Base-by-base conservation (phyloP, 768 basidiomycete species). In the Lanmaoa rubissima region DNA sequence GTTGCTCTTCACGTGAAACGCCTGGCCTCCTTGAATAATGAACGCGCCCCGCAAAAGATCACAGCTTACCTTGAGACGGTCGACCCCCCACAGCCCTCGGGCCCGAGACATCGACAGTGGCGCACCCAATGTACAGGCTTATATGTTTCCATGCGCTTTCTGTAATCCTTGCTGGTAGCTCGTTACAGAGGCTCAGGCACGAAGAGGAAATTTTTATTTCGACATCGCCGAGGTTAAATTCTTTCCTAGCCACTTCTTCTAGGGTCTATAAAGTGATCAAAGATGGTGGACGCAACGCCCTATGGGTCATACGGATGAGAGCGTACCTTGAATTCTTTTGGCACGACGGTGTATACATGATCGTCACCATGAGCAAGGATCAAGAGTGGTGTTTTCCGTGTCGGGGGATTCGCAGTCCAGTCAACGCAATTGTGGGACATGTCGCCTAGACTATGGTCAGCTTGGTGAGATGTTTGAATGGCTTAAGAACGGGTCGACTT, bases 381-480 rank as follows among this genome's bases (percentile, higher is more conserved):
- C 17, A 71, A 16, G 31, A 67, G 39, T 0, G 65, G 64, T 7
- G 36, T 34, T 38, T 64, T 70, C 0, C 68, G 60, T 0, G 43
- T 38, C n/a, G 69, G 69, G 0, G 65, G 65, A 3, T 0, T 51
- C 3, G 47, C n/a, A 0, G 58, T 49, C 69, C 69, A 73, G 53
- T 71, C 62, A 5, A 65, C 24, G 56, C 69, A 71, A 17, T 65
- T n/a, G 56, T 71, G 69, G 9, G 45, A 36, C 67, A 68, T 71
- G 39, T 2, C n/a, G 14, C 17, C n/a, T 26, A 14, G 13, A 17
- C 6, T 26, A 9, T 35, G 32, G 17, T 8, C 16, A 45, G 44
- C 21, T 10, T 13, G 26, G 48, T 6, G 41, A 12, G 6, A 28
- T 16, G 48, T 5, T n/a, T 14, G 34, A n/a, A 1, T 35, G 48